phyloP scores from a whole-genome alignment of 139 green algal species.

The Nannochloris sp. region DNA sequence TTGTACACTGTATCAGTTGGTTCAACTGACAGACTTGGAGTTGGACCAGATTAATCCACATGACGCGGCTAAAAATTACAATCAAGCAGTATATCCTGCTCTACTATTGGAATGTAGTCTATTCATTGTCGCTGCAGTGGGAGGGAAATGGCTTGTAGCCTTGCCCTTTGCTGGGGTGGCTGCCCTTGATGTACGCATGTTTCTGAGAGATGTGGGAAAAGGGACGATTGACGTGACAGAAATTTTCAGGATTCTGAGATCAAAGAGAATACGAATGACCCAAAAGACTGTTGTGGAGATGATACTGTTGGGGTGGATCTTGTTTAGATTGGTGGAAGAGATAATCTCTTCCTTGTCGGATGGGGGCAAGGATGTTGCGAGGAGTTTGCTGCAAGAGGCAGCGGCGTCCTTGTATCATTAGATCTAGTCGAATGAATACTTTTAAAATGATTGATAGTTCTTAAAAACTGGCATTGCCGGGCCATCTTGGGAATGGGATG shows the following conservation, averaged over 20 bases:
- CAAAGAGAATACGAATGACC: too few relatives aligned
- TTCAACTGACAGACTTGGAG: slow-evolving; percentile 73
- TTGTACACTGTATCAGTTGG: slow-evolving; percentile 64
- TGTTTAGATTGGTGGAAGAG: too few relatives aligned
- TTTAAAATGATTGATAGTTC: slow-evolving; percentile 1
- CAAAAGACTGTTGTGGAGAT: too few relatives aligned
- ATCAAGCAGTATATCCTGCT: slow-evolving; percentile 57
- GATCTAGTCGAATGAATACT: slow-evolving; percentile 1
- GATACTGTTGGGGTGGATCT: too few relatives aligned
- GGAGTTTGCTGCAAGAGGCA: too few relatives aligned
- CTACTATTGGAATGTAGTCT: slow-evolving; percentile 32
- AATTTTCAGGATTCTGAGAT: slow-evolving; percentile 38
- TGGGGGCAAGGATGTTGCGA: too few relatives aligned
- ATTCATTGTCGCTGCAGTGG: slow-evolving; percentile 36
- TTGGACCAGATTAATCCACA: slow-evolving; percentile 83
- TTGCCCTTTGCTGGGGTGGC: slow-evolving; percentile 27
- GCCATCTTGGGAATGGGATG: slow-evolving; percentile 97
- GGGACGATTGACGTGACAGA: slow-evolving; percentile 56
- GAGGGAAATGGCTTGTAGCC: slow-evolving; percentile 46
- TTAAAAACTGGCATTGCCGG: slow-evolving; percentile 69
- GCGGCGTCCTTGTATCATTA: slow-evolving; percentile 2
- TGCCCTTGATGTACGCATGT: slow-evolving; percentile 31
- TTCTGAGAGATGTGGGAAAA: background rate
- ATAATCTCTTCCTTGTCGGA: too few relatives aligned
- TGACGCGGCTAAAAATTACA: slow-evolving; percentile 57